Conservation (phyloP, 192 early-diverging fungal species). For the Coemansia sp. region DNA sequence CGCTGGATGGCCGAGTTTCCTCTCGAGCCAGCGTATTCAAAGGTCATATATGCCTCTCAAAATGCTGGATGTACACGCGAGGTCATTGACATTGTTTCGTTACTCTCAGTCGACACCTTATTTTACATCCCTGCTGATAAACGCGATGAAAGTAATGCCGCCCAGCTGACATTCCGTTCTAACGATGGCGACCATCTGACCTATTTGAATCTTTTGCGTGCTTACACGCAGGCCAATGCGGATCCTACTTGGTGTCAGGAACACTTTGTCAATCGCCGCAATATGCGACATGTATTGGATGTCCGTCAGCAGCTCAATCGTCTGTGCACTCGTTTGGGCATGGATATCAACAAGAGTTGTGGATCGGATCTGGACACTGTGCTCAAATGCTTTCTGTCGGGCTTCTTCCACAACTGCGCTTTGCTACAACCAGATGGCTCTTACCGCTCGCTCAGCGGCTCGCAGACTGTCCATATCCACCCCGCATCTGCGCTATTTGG, state of each 20-base stretch:
- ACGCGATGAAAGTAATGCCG: constrained; percentile 79
- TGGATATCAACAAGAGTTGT: constrained; percentile 63
- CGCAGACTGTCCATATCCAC: constrained; percentile 80
- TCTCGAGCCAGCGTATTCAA: constrained; percentile 84
- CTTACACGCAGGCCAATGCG: constrained; percentile 74
- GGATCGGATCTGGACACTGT: constrained; percentile 74
- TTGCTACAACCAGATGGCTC: constrained; percentile 83
- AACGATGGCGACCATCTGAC: constrained; percentile 94
- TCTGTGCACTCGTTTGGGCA: constrained; percentile 69
- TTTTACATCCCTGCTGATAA: constrained; percentile 88
- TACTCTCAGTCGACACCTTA: constrained; percentile 89
- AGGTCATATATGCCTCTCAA: constrained; percentile 84
- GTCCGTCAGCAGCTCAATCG: constrained; percentile 82
- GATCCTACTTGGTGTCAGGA: constrained; percentile 86
- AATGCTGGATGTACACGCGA: constrained; percentile 76
- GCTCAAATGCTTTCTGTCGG: constrained; percentile 81
- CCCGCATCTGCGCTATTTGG: constrained; percentile 84
- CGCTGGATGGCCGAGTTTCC: constrained; percentile 89
- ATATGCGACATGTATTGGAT: constrained; percentile 84
- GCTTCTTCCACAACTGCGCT: constrained; percentile 90
- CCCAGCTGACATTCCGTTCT: constrained; percentile 77
- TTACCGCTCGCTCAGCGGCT: constrained; percentile 64
- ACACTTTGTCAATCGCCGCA: constrained; percentile 87
- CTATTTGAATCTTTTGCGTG: constrained; percentile 77
- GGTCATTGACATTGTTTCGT: constrained; percentile 82